These are phyloP conservation scores for Mortierella antarctica DNA, from an alignment of 192 early-diverging fungal species.

Conservation along the genomic window DNA sequence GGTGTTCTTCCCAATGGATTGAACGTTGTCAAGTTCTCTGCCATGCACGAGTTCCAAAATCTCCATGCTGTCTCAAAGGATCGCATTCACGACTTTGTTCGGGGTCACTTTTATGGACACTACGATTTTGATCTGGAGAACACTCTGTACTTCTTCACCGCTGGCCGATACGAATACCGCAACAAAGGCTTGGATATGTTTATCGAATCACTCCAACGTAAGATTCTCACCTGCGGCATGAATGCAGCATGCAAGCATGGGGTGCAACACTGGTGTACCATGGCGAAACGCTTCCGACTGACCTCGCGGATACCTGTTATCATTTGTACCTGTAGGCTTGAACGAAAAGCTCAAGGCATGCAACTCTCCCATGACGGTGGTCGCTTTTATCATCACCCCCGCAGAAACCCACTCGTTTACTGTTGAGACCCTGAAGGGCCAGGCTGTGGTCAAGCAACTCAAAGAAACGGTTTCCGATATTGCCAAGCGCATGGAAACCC, in stretches of 20 bases:
- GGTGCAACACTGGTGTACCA: too few species aligned
- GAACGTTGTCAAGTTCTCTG: constrained; percentile 96
- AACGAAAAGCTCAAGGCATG: constrained; percentile 86
- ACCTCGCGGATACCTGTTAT: not conserved
- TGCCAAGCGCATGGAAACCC: constrained; percentile 81
- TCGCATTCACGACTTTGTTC: constrained; percentile 95
- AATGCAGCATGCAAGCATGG: too few species aligned
- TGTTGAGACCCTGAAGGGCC: constrained; percentile 96
- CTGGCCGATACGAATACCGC: constrained; percentile 95
- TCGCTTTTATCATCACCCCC: constrained; percentile 97
- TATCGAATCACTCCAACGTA: constrained; percentile 91
- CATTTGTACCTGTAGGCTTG: constrained; percentile 63
- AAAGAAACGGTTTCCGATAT: constrained; percentile 90
- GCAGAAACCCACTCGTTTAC: constrained; percentile 92
- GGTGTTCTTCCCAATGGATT: constrained; percentile 96
- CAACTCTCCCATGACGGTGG: constrained; percentile 90
- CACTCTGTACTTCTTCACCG: constrained; percentile 97
- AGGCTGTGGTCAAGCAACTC: constrained; percentile 96
- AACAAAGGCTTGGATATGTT: constrained; percentile 99
- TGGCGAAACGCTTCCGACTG: not conserved
- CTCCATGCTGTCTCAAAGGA: constrained; percentile 93
- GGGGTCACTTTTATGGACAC: constrained; percentile 98
- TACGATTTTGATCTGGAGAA: constrained; percentile 96
- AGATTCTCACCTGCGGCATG: constrained; percentile 23
- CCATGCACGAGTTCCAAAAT: constrained; percentile 99